phyloP scores from a whole-genome alignment of 805 yeast species.

The Saccharomycopsis olivae region DNA sequence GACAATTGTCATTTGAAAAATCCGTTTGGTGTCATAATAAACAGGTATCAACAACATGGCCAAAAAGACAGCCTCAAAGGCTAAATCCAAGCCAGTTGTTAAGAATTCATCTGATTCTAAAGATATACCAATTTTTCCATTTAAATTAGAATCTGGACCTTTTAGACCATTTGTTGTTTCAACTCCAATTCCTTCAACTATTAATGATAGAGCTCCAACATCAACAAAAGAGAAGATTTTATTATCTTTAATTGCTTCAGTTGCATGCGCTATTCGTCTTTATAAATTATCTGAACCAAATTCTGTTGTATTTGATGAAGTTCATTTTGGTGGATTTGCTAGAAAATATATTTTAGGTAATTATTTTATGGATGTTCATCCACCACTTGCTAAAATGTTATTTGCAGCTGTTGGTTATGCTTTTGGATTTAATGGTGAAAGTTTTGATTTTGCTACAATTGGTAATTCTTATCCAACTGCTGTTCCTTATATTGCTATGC shows the following conservation, averaged over 20 bases:
- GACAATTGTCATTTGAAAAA: too few relatives aligned
- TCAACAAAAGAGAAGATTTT: constrained; percentile 30
- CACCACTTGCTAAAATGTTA: constrained; percentile 70
- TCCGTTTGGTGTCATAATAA: too few relatives aligned
- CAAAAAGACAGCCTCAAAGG: constrained; percentile 6
- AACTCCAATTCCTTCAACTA: constrained; percentile 33
- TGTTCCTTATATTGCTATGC: constrained; percentile 57
- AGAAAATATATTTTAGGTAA: constrained; percentile 58
- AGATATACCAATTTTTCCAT: constrained; percentile 35
- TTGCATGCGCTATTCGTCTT: constrained; percentile 52
- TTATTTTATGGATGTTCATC: constrained; percentile 68
- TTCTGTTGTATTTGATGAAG: constrained; percentile 82
- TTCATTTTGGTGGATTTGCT: constrained; percentile 93
- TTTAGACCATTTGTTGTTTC: constrained; percentile 45
- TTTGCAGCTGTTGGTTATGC: constrained; percentile 59
- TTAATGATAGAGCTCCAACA: constrained; percentile 32
- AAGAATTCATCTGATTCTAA: not conserved
- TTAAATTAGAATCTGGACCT: constrained; percentile 39
- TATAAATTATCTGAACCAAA: constrained; percentile 54
- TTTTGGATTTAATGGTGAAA: constrained; percentile 58
- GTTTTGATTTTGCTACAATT: constrained; percentile 54
- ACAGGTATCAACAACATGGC: constrained; percentile 14
- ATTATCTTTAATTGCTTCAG: constrained; percentile 33
- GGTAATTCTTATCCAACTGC: constrained; percentile 50
- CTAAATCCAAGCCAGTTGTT: not conserved